phyloP scores from a whole-genome alignment of 768 basidiomycete species.

The Termitomyces sp. region DNA sequence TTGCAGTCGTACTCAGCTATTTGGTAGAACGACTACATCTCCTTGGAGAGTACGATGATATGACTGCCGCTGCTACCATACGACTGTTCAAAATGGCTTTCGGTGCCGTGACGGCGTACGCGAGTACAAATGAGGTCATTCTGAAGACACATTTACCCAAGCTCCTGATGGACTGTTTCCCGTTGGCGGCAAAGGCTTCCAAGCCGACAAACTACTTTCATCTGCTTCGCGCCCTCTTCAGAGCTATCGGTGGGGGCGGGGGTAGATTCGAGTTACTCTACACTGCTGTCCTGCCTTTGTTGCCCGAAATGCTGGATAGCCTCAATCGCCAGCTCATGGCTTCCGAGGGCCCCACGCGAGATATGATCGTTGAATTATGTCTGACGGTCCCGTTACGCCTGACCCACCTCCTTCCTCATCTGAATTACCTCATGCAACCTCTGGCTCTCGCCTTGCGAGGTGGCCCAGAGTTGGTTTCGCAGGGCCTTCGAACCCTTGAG shows the following conservation, averaged over 20 bases:
- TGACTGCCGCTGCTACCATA: conserved; percentile 78
- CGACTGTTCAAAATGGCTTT: conserved; percentile 96
- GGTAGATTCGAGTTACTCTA: conserved; percentile 93
- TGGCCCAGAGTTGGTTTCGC: conserved; percentile 83
- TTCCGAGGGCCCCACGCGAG: conserved; percentile 75
- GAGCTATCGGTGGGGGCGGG: conserved; percentile 86
- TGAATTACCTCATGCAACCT: conserved; percentile 94
- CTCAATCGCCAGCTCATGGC: conserved; percentile 86
- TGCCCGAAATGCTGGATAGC: conserved; percentile 96
- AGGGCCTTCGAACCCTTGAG: conserved; percentile 93
- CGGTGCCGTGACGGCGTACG: conserved; percentile 71
- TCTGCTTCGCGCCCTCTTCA: conserved; percentile 86
- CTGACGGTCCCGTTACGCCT: conserved; percentile 94
- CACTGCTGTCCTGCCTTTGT: conserved; percentile 91
- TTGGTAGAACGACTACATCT: conserved; percentile 76
- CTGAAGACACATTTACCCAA: conserved; percentile 91
- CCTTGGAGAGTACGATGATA: conserved; percentile 82
- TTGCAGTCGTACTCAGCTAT: conserved; percentile 85
- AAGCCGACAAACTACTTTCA: conserved; percentile 93
- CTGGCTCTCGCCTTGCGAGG: conserved; percentile 88
- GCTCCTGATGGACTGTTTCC: conserved; percentile 94
- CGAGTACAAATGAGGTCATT: conserved; percentile 80
- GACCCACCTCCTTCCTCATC: conserved; percentile 92
- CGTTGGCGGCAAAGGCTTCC: conserved; percentile 84
- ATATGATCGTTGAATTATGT: conserved; percentile 95